Evolutionary conservation across 2,329 filamentous ascomycete species (phyloP).

Genomic region (Colletotrichum destructivum): DNA sequence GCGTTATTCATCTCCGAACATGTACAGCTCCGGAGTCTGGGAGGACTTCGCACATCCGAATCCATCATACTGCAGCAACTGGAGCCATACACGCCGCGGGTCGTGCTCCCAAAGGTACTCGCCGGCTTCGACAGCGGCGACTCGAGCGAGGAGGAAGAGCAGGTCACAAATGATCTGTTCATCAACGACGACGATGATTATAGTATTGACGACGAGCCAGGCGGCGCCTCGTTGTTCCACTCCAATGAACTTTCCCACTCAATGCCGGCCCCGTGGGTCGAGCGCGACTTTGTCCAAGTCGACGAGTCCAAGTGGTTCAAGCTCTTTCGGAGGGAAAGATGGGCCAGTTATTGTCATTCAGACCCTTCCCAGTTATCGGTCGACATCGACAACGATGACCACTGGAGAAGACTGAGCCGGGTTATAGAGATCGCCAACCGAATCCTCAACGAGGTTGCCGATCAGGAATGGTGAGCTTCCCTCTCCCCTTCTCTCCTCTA

Average conservation of each 20-base stretch:
- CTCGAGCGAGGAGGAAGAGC: background rate
- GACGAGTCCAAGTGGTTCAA: constrained; percentile 30
- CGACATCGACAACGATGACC: constrained; percentile 16
- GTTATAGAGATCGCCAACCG: constrained; percentile 28
- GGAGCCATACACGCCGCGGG: constrained; percentile 14
- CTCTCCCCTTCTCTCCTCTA: too few species aligned
- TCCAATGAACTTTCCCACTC: too few species aligned
- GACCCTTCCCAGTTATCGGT: background rate
- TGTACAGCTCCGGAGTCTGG: background rate
- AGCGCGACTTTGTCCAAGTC: constrained; percentile 14
- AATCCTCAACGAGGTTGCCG: constrained; percentile 2
- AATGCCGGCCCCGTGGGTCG: background rate
- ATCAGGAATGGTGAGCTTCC: constrained; percentile 16
- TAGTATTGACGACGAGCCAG: background rate
- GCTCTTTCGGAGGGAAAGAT: constrained; percentile 13
- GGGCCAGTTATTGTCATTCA: background rate
- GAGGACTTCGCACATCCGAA: constrained; percentile 19
- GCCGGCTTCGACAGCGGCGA: background rate
- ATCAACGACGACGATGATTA: background rate
- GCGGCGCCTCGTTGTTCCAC: background rate
- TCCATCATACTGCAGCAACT: constrained; percentile 1
- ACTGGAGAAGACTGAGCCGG: background rate
- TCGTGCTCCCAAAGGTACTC: background rate
- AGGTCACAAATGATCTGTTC: background rate
- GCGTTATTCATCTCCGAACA: background rate